Percentiles rank a stretch among this genome's conserved stretches.
Conservation (phyloP, 306 rosid genomes). For the Canavalia gladiata region DNA sequence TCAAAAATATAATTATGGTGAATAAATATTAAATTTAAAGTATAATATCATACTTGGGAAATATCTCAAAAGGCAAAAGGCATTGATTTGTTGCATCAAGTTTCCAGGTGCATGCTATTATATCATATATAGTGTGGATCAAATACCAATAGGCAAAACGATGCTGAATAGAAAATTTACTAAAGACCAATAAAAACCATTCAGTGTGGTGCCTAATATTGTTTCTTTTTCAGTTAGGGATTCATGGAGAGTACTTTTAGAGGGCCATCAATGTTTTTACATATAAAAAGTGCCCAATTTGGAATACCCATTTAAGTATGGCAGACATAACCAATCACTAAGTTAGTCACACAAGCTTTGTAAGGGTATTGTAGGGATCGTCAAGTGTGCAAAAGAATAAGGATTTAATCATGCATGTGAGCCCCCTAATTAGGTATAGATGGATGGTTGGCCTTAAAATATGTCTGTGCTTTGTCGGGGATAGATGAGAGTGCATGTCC, state of each 20-base stretch:
- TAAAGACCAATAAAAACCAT: conserved; percentile 25
- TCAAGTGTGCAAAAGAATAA: conserved; percentile 35
- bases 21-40: neutral
- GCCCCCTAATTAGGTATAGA: conserved; percentile 55
- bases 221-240: conserved; percentile 5
- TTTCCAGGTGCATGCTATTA: conserved; percentile 25
- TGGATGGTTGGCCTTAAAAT: conserved; percentile 57
- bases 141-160: neutral
- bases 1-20: neutral
- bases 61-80: conserved; percentile 37
- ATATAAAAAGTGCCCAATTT: neutral
- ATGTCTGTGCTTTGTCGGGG: conserved; percentile 59
- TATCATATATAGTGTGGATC: neutral
- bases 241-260: conserved; percentile 29
- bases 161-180: conserved; percentile 7
- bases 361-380: conserved; percentile 44
- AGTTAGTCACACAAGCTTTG: conserved; percentile 22
- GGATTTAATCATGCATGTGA: conserved; percentile 53
- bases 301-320: conserved; percentile 42
- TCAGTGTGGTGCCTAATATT: conserved; percentile 12
- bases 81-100: conserved; percentile 33
- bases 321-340: conserved; percentile 48
- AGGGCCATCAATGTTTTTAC: conserved; percentile 26
- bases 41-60: neutral
- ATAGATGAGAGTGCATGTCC: conserved; percentile 53